Evolutionary conservation across 176 grass and related monocot species (phyloP), one percentile per base, ranked within the genome.

Genomic region (Dendrocalamus sinicus): DNA sequence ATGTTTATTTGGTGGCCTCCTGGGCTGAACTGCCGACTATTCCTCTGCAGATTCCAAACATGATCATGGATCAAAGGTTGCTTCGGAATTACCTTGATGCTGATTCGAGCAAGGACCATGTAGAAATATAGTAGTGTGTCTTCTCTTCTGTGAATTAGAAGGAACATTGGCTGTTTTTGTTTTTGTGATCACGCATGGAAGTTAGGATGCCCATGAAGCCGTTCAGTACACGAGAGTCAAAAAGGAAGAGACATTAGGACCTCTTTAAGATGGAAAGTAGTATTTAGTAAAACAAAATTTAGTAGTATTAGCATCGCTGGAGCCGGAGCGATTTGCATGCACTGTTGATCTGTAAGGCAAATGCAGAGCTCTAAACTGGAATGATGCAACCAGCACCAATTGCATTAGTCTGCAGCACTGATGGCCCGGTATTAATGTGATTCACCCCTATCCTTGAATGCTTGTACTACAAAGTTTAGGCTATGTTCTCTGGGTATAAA

Each of bases 11-110:
- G 20, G 23, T 26, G 17, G 55, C 26, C 12, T 51, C 73, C 10
- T 82, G 70, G 22, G 57, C 47, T 82, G 23, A 95, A 46, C 48
- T 39, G 51, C 23, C 1, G 16, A 66, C 70, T 80, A n/a, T 76
- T 66, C 59, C 20, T 63, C 16, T 70, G 58, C 70, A 73, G 79
- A 89, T 84, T 80, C 79, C 52, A 59, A 69, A 45, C 72, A 68
- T 83, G 60, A 75, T 88, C 24, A 77, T 85, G 73, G 83, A 77
- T 77, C 83, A 58, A 85, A 85, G 62, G 50, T 69, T 77, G 73
- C 75, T 85, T 68, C 23, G 63, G 73, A 85, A 69, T 76, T 68
- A 70, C 83, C 73, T 69, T 6, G 37, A 77, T 57, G 28, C 39
- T 85, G 46, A 20, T 76, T 23, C 46, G 1, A 67, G 75, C n/a